Base-by-base conservation (phyloP, 139 green algal species). In the Marvania coccoides region DNA sequence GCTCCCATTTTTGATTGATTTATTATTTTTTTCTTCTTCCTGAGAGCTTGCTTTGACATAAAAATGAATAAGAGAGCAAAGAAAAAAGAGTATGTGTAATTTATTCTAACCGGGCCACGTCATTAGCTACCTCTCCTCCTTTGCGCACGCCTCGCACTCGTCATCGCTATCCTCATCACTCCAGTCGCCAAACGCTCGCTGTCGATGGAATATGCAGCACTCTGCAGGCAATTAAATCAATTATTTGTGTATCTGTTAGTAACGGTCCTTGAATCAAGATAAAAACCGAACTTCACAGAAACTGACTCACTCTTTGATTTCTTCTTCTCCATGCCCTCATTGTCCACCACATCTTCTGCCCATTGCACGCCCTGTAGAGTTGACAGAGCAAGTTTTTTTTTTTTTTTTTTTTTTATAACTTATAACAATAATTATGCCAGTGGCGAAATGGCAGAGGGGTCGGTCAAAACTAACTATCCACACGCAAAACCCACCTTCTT, bases 161-260 rank as follows among this genome's bases (percentile, higher is more conserved):
- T 53, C 58, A 59, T 91, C 85, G 29, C 76, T 87, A 69, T 91
- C 84, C 37, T 90, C 83, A 37, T 92, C 86, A 29, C 76, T 88
- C 88, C 88, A 95, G 13, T 95, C 86, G 2, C 88, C 88, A 84
- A 93, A 95, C 5, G 69, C 56, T 13, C 81, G 79, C 31, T 80
- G 73, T 37, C 80, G 81, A 51, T 95, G 88, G 42, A 95, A 95
- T 34, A 94, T 93, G 69, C 88, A 95, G 69, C 88, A 95, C 78
- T 94, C 87, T 94, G 81, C 57, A 67, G 6, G 24, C 3, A 23
- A 63, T 3, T 47, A 57, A 3, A 38, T 13, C 15, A 67, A 61
- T 45, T 63, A 37, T 19, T 38, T 33, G 54, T 33, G n/a, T 36
- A 57, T 58, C 35, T 63, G 37, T 55, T 47, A 24, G 23, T 47